Evolutionary conservation across 805 yeast genomes (phyloP).

Genomic region (Kodamaea hsintzibuensis): DNA sequence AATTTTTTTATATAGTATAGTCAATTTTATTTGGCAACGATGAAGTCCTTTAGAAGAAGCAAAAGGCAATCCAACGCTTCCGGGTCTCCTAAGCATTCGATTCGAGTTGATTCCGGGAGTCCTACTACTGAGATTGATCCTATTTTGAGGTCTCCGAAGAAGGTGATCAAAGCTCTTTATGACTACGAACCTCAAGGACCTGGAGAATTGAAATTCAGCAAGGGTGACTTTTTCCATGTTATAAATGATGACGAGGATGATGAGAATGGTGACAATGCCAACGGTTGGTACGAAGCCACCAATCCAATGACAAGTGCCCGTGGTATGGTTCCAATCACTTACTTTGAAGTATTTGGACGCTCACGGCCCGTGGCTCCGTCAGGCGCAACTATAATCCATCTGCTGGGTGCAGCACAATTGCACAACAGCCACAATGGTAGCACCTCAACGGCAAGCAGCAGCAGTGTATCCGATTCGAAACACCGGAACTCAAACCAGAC

Average conservation of each 20-base stretch:
- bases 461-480: background rate
- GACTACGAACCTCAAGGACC: slow-evolving; percentile 78
- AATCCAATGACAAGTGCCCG: slow-evolving; percentile 75
- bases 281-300: slow-evolving; percentile 84
- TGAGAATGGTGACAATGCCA: slow-evolving; percentile 48
- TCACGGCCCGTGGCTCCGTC: slow-evolving; percentile 41
- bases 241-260: slow-evolving; percentile 27
- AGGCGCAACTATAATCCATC: background rate
- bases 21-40: slow-evolving; percentile 16
- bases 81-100: slow-evolving; percentile 32
- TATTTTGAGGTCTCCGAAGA: slow-evolving; percentile 60
- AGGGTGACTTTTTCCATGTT: slow-evolving; percentile 91
- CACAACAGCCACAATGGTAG: slow-evolving; percentile 16
- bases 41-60: slow-evolving; percentile 43
- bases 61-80: slow-evolving; percentile 38
- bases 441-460: slow-evolving; percentile 15
- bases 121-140: slow-evolving; percentile 17
- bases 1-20: no score
- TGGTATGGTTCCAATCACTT: slow-evolving; percentile 86
- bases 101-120: slow-evolving; percentile 28
- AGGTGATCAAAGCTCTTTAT: slow-evolving; percentile 79
- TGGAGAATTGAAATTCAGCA: slow-evolving; percentile 73
- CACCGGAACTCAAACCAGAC: slow-evolving; percentile 38
- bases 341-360: slow-evolving; percentile 76
- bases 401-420: slow-evolving; percentile 19